phyloP scores from a whole-genome alignment of 305 asterid species.

The Fraxinus sp. region DNA sequence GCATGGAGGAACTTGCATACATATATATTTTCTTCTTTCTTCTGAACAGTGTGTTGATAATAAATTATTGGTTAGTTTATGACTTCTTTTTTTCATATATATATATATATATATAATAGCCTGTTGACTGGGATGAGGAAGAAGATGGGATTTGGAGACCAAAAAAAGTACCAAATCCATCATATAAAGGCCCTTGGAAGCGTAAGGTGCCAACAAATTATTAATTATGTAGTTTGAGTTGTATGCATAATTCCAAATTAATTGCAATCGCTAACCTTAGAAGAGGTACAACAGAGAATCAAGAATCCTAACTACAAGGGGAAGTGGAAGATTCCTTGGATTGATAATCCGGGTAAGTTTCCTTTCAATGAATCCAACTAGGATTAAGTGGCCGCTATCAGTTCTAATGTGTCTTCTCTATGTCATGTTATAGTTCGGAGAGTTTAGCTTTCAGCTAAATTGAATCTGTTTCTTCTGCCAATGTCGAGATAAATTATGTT shows the following conservation, averaged over 20 bases:
- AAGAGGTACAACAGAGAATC: slow-evolving; percentile 51
- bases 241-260: slow-evolving; percentile 1
- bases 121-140: slow-evolving; percentile 95
- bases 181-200: slow-evolving; percentile 89
- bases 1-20: background rate
- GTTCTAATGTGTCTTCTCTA: background rate
- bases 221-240: background rate
- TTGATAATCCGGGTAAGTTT: slow-evolving; percentile 88
- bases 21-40: background rate
- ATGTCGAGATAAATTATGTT: background rate
- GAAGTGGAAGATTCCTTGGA: slow-evolving; percentile 94
- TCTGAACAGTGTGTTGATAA: background rate
- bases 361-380: background rate
- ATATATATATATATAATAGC: slow-evolving; percentile 40
- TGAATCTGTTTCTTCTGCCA: background rate
- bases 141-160: slow-evolving; percentile 91
- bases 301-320: slow-evolving; percentile 96
- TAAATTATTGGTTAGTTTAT: background rate
- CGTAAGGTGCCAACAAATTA: slow-evolving; percentile 46
- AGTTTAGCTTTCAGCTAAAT: background rate
- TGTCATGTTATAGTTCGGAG: background rate
- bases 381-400: background rate
- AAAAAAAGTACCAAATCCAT: slow-evolving; percentile 81
- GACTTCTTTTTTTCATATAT: slow-evolving; percentile 3
- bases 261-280: background rate